Base-by-base conservation (phyloP, 345 rosid species). In the Aegle marmelos region DNA sequence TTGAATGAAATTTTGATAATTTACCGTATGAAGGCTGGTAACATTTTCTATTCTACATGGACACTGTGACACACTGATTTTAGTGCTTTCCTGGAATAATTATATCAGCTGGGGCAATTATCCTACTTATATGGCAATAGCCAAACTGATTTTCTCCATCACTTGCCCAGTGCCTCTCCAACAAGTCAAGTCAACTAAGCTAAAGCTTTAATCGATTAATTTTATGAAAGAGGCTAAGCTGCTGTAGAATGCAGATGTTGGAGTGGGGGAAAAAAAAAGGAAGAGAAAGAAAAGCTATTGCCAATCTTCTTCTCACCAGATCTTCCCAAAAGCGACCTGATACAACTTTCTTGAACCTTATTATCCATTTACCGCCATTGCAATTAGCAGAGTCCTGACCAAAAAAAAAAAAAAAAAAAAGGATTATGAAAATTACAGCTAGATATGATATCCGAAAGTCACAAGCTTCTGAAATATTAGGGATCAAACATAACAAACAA, bases 281-380 rank as follows among this genome's bases (percentile, higher is more conserved):
- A 0, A 13, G 3, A 19, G 25, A 17, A 14, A 19, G 6, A 7
- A 39, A 7, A 41, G 27, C 9, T 25, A 22, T 53, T 9, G 17
- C 25, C 53, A 33, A 30, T 27, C 59, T 71, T 80, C 95, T 91
- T 82, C 95, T 91, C 82, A 94, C 99, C 94, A 94, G 79, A 86
- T 94, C 99, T 87, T 94, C 98, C 98, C 99, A 97, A 80, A 93
- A 97, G 82, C 96, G 98, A 57, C 97, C 94, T 1, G 98, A 93
- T 67, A 97, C 98, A 80, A 87, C 93, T 87, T 94, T 94, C 66
- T 93, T 86, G 87, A 97, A 97, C 60, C 98, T 86, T 76, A 94
- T 90, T 84, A 94, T 97, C 99, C 99, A 97, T 87, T 97, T 94
- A 57, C 98, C 99, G 78, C 99, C 98, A 71, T 83, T 94, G 86